These are phyloP conservation scores for Spencermartinsiella europaea DNA, from an alignment of 805 yeast species.

Conservation along the genomic window DNA sequence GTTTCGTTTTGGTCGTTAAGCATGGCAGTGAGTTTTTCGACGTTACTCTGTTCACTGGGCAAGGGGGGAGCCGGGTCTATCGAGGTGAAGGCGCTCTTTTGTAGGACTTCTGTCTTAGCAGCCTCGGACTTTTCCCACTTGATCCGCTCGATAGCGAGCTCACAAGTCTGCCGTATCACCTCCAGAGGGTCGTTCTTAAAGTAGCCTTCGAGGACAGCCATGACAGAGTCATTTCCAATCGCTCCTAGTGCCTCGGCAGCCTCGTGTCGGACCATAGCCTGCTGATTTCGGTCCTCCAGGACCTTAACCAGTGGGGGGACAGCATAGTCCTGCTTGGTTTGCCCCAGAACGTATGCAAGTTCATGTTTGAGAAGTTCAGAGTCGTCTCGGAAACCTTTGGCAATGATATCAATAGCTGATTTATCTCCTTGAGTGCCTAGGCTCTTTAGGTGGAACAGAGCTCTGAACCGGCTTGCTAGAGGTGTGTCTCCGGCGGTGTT, in stretches of 20 bases:
- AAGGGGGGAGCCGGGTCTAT: constrained; percentile 99
- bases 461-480: constrained; percentile 86
- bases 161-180: constrained; percentile 96
- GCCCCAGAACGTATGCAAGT: constrained; percentile 96
- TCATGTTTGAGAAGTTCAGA: constrained; percentile 94
- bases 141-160: constrained; percentile 91
- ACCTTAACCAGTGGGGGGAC: constrained; percentile 72
- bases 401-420: constrained; percentile 75
- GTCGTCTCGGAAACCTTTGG: constrained; percentile 72
- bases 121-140: constrained; percentile 79
- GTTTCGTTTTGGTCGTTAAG: constrained; percentile 75
- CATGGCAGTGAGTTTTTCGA: constrained; percentile 59
- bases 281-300: constrained; percentile 53
- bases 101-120: constrained; percentile 63
- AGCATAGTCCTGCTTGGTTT: constrained; percentile 77
- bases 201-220: constrained; percentile 61
- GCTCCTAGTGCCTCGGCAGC: constrained; percentile 99
- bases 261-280: constrained; percentile 97
- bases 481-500: constrained; percentile 53
- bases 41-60: constrained; percentile 57
- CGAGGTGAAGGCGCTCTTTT: constrained; percentile 71
- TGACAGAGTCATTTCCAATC: constrained; percentile 71
- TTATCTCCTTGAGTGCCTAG: constrained; percentile 68
- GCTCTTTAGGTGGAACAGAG: constrained; percentile 83
- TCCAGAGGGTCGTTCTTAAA: constrained; percentile 67